Percentiles rank a stretch among this genome's conserved stretches.
Evolutionary conservation across 2,329 filamentous ascomycete species (phyloP).

Genomic region (Sclerotinia sclerotiorum): DNA sequence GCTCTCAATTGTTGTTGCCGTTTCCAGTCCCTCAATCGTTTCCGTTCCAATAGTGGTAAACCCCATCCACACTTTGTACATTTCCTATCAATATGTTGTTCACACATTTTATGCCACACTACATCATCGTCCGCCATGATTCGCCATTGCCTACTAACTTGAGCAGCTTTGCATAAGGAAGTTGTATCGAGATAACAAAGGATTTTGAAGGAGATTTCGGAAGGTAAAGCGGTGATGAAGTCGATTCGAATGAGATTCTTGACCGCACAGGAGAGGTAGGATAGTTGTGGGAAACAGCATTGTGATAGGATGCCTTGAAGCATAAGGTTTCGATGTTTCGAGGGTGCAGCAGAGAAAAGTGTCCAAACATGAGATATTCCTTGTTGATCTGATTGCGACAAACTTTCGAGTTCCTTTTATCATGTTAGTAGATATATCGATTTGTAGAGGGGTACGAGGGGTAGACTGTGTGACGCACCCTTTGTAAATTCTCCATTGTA

Average conservation of each 20-base stretch:
- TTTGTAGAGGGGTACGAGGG: neutral
- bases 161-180: slow-evolving; percentile 91
- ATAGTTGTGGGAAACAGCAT: slow-evolving; percentile 96
- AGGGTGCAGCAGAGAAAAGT: slow-evolving; percentile 89
- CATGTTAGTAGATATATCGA: slow-evolving; percentile 12
- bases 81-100: slow-evolving; percentile 92
- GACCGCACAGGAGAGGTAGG: slow-evolving; percentile 85
- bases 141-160: slow-evolving; percentile 88
- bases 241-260: slow-evolving; percentile 97
- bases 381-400: slow-evolving; percentile 84
- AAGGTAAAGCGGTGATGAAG: slow-evolving; percentile 83
- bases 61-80: slow-evolving; percentile 97
- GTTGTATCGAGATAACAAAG: slow-evolving; percentile 90
- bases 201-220: slow-evolving; percentile 91
- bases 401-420: slow-evolving; percentile 71
- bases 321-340: slow-evolving; percentile 94
- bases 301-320: slow-evolving; percentile 93
- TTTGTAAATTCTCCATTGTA: slow-evolving; percentile 93
- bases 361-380: slow-evolving; percentile 98
- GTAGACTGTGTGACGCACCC: slow-evolving; percentile 52
- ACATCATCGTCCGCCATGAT: slow-evolving; percentile 93
- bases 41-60: slow-evolving; percentile 82
- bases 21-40: slow-evolving; percentile 75
- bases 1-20: slow-evolving; percentile 75
- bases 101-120: slow-evolving; percentile 98